Percentiles rank a stretch among this genome's conserved stretches.
Evolutionary conservation across 2,329 filamentous ascomycete genomes (phyloP).

Genomic region (Aspergillus niger): DNA sequence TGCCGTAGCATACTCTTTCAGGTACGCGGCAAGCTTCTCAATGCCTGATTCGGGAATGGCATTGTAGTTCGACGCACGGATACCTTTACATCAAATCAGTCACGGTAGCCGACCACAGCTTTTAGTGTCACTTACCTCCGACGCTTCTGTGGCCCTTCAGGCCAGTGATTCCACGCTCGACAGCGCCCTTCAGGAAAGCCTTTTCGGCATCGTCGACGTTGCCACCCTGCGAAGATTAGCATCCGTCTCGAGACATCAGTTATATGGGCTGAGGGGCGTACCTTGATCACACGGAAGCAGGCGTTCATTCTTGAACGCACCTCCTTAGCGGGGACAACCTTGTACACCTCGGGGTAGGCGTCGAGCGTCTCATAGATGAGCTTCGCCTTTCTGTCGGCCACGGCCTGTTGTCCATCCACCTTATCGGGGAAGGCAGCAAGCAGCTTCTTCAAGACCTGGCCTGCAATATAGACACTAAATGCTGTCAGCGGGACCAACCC

Average conservation of each 20-base stretch:
- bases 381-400: conserved; percentile 73
- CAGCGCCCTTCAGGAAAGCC: conserved; percentile 73
- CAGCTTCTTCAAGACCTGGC: conserved; percentile 80
- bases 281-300: conserved; percentile 74
- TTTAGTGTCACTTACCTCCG: conserved; percentile 56
- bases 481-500: background rate
- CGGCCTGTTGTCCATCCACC: conserved; percentile 73
- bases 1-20: conserved; percentile 56
- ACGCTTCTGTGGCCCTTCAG: conserved; percentile 88
- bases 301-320: conserved; percentile 91
- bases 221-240: conserved; percentile 49
- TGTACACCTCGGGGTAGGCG: conserved; percentile 70
- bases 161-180: conserved; percentile 69
- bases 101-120: background rate
- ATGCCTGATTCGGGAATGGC: conserved; percentile 62
- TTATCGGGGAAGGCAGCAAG: conserved; percentile 65
- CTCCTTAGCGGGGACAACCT: conserved; percentile 72
- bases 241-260: background rate
- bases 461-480: conserved; percentile 78
- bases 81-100: conserved; percentile 39
- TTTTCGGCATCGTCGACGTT: conserved; percentile 70
- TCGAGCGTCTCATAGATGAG: conserved; percentile 79
- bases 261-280: conserved; percentile 6
- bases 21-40: conserved; percentile 44
- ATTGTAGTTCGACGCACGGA: conserved; percentile 88